Base-by-base conservation (phyloP, 768 basidiomycete genomes). In the Gymnopilus junonius region DNA sequence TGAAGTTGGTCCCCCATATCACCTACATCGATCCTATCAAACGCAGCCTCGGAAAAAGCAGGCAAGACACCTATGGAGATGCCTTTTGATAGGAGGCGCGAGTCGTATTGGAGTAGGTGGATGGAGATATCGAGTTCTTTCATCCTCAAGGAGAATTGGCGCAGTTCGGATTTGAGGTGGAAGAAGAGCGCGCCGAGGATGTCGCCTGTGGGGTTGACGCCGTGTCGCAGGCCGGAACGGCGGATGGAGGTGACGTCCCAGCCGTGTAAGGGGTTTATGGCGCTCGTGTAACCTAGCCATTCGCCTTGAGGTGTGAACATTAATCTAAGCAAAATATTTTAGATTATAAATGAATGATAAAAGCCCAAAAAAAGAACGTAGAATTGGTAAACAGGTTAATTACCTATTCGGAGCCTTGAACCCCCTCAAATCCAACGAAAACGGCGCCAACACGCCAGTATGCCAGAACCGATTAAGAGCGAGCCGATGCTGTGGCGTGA, bases 231-330 rank as follows among this genome's bases (percentile, higher is more conserved):
- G n/a, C 83, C 83, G 0, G 77, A 73, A 15, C 68, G 61, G 34
- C 79, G 70, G 20, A 85, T 77, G n/a, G 74, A 65, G 25, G 79
- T 70, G n/a, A 81, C 54, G 65, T 84, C 78, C 84, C 84, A 87
- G 20, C 82, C 81, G 35, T 74, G 75, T 0, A 87, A 75, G 0
- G 86, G 84, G 43, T 80, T 82, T 3, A 79, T 75, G 32, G 70
- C 73, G 35, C 79, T 77, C 15, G 71, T 67, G 53, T 73, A 73
- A 14, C 76, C 75, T 23, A 84, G 65, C 84, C 84, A 86, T 55
- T 74, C 69, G 12, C 85, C 83, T 53, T 75, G 61, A 7, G 79
- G 65, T 3, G 77, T 75, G 65, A 85, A 87, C 50, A 84, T 76
- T 34, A 82, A 75, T n/a, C 81, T 80, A 51, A 7, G 34, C 7